These are phyloP conservation scores for Penicillium hesseltinei DNA, from an alignment of 2,329 filamentous ascomycete species.

Conservation along the genomic window DNA sequence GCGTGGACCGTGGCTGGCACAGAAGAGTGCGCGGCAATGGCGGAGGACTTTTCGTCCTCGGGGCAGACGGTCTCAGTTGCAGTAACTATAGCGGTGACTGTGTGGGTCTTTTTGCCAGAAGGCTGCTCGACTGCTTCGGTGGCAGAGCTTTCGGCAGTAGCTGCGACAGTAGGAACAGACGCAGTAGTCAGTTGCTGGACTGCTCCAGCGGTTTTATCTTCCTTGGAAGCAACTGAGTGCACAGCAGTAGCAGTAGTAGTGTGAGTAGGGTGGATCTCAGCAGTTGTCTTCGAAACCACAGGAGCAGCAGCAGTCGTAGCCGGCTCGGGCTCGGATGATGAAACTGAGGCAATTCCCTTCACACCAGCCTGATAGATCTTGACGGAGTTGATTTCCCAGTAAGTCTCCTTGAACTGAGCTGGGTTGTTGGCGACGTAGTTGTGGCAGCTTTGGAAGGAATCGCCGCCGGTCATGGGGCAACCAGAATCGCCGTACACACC, in stretches of 20 bases:
- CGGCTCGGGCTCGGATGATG: constrained; percentile 2
- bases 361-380: constrained; percentile 56
- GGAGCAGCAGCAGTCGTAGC: background rate
- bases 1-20: background rate
- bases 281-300: background rate
- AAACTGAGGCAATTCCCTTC: constrained; percentile 5
- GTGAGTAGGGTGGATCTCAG: background rate
- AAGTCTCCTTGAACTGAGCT: constrained; percentile 66
- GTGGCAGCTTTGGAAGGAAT: constrained; percentile 64
- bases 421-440: constrained; percentile 72
- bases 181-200: background rate
- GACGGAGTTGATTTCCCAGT: constrained; percentile 74
- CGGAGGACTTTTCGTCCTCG: background rate
- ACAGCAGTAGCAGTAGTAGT: background rate
- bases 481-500: constrained; percentile 47
- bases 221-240: background rate
- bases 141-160: background rate
- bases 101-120: constrained; percentile 3
- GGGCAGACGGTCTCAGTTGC: constrained; percentile 22
- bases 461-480: constrained; percentile 58
- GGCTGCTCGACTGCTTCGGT: background rate
- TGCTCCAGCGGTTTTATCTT: background rate
- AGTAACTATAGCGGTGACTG: constrained; percentile 12
- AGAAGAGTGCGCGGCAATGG: background rate
- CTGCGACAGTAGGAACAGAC: background rate